Base-by-base conservation (phyloP, 768 basidiomycete species). In the Botryobasidium botryosum region DNA sequence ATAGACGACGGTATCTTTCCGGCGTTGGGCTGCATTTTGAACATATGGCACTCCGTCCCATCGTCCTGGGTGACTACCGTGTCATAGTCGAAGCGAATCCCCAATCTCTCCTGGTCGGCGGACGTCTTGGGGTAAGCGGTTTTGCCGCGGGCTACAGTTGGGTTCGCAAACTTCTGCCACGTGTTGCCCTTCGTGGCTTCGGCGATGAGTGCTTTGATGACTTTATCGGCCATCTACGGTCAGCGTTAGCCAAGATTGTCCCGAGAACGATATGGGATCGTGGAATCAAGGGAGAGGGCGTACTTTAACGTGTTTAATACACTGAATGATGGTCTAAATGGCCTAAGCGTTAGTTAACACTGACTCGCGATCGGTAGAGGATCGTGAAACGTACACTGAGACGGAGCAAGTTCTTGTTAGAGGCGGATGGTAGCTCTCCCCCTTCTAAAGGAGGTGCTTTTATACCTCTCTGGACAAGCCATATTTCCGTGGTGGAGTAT, bases 231-330 rank as follows among this genome's bases (percentile, higher is more conserved):
- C 32, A 37, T 37, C 6, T 37, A 6, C n/a, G 36, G 36, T 37
- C 36, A 21, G 23, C 36, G 36, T 37, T n/a, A 37, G 36, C 36
- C 36, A 37, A 37, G 17, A 37, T 37, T n/a, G n/a, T 37, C 36
- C 23, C 36, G 36, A n/a, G 36, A 37, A 8, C n/a, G 23, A 21
- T n/a, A n/a, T 21, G 36, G 36, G n/a, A n/a, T n/a, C n/a, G n/a
- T n/a, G n/a, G n/a, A n/a, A n/a, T n/a, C n/a, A 37, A 37, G 8
- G 5, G 36, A 21, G 8, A n/a, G 32, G 32, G 32, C 32, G 32
- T 33, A 33, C 32, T n/a, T 33, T n/a, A n/a, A 10, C 32, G 32
- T 33, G 32, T 33, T n/a, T 33, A n/a, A 10, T 33, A 10, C n/a
- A 33, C 10, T 33, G n/a, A 10, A 33, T 33, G n/a, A n/a, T 33